Percentiles rank a stretch among this genome's conserved stretches.
phyloP scores from a whole-genome alignment of 345 rosid genomes.

The Eucalyptus cloeziana region DNA sequence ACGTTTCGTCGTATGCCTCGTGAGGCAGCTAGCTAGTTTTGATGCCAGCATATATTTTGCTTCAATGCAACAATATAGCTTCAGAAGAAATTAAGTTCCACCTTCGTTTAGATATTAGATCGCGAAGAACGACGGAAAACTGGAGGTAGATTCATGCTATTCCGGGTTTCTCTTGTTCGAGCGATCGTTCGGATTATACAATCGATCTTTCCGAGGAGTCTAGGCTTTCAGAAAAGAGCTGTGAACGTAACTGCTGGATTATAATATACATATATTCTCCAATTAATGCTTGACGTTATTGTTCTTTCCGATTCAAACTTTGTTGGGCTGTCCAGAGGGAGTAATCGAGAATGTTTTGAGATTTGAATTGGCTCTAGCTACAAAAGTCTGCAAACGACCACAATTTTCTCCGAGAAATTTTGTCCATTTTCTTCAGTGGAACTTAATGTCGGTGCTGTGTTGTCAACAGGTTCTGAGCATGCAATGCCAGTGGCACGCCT shows the following conservation, averaged over 20 bases:
- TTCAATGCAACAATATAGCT: background rate
- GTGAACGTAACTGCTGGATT: background rate
- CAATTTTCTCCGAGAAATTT: background rate
- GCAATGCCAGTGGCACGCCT: constrained; percentile 36
- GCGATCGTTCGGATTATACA: background rate
- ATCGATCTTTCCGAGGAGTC: background rate
- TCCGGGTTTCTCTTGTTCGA: background rate
- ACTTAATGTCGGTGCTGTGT: background rate
- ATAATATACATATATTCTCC: background rate
- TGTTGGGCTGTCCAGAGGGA: background rate
- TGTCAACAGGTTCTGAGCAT: constrained; percentile 23
- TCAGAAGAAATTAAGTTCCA: background rate
- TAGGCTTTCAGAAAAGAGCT: background rate
- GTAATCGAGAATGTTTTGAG: background rate
- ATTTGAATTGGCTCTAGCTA: background rate
- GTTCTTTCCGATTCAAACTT: background rate
- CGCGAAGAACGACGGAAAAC: background rate
- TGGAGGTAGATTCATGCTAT: background rate
- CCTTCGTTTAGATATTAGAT: background rate
- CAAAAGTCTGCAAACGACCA: background rate
- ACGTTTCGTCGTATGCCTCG: background rate
- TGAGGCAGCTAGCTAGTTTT: background rate
- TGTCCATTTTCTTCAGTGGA: background rate
- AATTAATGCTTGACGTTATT: background rate
- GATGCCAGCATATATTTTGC: background rate